phyloP scores from a whole-genome alignment of 805 yeast species.

The Ogataea nitratoaversa region DNA sequence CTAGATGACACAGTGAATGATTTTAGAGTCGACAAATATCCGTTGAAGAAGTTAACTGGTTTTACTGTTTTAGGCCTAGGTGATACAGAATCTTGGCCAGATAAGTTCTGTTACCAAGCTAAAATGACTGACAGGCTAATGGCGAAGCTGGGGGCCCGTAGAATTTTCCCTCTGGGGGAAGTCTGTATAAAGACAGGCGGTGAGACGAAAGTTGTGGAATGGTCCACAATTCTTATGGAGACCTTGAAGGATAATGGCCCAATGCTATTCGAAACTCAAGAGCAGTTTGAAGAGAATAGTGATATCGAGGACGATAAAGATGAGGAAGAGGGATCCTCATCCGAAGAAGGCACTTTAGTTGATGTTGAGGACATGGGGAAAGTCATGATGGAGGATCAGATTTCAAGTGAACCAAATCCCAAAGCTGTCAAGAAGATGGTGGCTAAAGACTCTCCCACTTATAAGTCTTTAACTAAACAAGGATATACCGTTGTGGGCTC shows the following conservation, averaged over 20 bases:
- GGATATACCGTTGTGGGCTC: conserved; percentile 92
- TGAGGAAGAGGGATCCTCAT: conserved; percentile 19
- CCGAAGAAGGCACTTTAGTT: conserved; percentile 46
- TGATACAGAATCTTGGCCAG: conserved; percentile 79
- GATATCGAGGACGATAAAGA: conserved; percentile 7
- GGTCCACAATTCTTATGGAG: conserved; percentile 58
- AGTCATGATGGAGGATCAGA: conserved; percentile 33
- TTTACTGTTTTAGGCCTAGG: conserved; percentile 87
- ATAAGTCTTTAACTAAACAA: conserved; percentile 81
- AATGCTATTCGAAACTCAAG: conserved; percentile 39
- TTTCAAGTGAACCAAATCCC: conserved; percentile 2
- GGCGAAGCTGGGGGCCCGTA: conserved; percentile 79
- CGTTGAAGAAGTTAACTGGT: conserved; percentile 65
- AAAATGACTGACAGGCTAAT: conserved; percentile 66
- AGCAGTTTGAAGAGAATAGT: conserved; percentile 11
- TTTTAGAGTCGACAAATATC: conserved; percentile 80
- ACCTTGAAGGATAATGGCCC: conserved; percentile 72
- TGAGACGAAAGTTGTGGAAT: conserved; percentile 54
- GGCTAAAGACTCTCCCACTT: conserved; percentile 84
- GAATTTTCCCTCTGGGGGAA: conserved; percentile 79
- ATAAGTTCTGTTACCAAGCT: conserved; percentile 85
- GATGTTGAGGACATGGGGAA: conserved; percentile 90
- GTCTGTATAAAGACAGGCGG: conserved; percentile 75
- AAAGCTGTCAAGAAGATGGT: conserved; percentile 73
- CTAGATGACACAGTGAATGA: conserved; percentile 78